Base-by-base conservation (phyloP, 805 yeast genomes). In the Candida xiaguanensis region DNA sequence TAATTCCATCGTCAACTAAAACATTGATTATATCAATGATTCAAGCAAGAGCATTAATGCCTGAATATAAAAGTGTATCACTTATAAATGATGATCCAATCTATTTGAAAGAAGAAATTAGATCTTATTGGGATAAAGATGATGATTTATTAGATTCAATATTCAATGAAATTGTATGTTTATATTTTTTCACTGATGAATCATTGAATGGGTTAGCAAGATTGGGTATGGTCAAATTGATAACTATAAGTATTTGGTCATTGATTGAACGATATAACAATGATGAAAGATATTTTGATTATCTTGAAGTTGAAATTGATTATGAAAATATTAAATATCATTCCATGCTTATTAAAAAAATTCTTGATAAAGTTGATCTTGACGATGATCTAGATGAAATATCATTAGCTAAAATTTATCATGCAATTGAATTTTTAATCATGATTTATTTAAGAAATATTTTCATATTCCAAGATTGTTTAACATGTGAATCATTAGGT, bases 111-210 rank as follows among this genome's bases (percentile, higher is more conserved):
- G 31, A 19, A 15, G 58, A 56, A 32, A 46, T 53, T 39, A 49
- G 50, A 23, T 45, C 47, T 9, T 55, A 60, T 31, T 55, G 70
- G 56, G 50, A 48, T n/a, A 46, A 52, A 3, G 47, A 42, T 17
- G 30, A 16, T 28, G 31, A 25, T 22, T 28, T 48, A 16, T 44
- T 62, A 5, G 59, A 59, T 43, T 66, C 70, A 8, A 55, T 58
- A 9, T 63, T 71, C 40, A 57, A 60, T 15, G 76, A 73, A 41
- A 50, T 65, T 4, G 49, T 71, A 9, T 45, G 62, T 23, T 45
- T 72, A 8, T 71, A 55, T 36, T 66, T 73, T 40, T 74, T 71
- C 45, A 68, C 75, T 4, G 67, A 65, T 39, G 74, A 71, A 40
- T 65, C 78, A 0, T 56, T 73, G 7, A 52, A 49, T 5, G 60